Evolutionary conservation across 2,329 filamentous ascomycete species (phyloP).

Genomic region (Pseudocercospora fuligena): DNA sequence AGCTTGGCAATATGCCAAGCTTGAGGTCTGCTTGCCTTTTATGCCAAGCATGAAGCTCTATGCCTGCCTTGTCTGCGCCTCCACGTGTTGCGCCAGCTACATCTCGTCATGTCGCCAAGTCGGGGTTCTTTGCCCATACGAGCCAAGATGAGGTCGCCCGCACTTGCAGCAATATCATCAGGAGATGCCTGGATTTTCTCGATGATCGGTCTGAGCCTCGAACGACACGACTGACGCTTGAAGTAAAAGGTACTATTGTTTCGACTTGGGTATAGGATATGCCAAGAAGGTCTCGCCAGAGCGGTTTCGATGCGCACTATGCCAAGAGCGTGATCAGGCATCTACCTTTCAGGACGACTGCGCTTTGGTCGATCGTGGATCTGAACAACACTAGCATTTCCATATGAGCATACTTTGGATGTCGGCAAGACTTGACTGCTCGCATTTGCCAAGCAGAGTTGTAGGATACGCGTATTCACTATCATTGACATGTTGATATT

Average conservation of each 20-base stretch:
- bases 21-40: no score
- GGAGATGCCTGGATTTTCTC: neutral
- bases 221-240: neutral
- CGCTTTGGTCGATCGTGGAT: no score
- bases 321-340: neutral
- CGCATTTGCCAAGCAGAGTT: neutral
- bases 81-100: constrained; percentile 1
- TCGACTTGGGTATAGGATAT: neutral
- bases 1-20: neutral
- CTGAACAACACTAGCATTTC: neutral
- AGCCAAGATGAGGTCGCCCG: neutral
- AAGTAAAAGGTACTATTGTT: neutral
- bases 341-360: neutral
- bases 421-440: neutral
- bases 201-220: neutral
- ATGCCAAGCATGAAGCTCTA: neutral
- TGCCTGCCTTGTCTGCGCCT: neutral
- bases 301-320: neutral
- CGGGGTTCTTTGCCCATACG: neutral
- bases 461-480: no score
- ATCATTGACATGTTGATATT: no score
- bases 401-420: neutral
- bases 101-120: neutral
- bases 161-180: neutral
- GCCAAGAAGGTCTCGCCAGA: neutral